A percentile compares a stretch with the other conserved stretches of the same genome.
These are phyloP conservation scores for Sugiyamaella japonica DNA, from an alignment of 1,139 yeast species.

Conservation along the genomic window DNA sequence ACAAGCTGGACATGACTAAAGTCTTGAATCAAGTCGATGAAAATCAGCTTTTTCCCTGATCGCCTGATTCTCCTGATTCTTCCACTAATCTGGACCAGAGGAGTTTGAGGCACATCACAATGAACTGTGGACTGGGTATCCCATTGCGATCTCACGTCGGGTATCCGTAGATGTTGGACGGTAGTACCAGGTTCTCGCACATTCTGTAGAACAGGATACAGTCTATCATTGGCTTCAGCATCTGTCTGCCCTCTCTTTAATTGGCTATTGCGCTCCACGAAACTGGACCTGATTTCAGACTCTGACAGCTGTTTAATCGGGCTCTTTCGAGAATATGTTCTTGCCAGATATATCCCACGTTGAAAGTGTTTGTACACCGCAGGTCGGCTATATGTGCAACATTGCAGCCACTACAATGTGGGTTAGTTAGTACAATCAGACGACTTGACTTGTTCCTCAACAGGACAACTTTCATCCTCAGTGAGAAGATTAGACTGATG, in stretches of 20 bases:
- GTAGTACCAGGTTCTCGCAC: neutral
- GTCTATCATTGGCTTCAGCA: neutral
- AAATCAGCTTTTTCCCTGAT: conserved; percentile 66
- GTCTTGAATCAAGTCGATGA: conserved; percentile 67
- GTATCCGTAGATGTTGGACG: conserved; percentile 25
- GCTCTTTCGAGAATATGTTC: conserved; percentile 5
- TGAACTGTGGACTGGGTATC: conserved; percentile 21
- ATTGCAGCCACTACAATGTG: conserved; percentile 1
- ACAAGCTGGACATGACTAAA: conserved; percentile 57
- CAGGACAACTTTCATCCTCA: conserved; percentile 16
- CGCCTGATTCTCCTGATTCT: conserved; percentile 56
- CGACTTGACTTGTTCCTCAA: neutral
- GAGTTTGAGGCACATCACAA: conserved; percentile 18
- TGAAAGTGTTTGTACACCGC: neutral
- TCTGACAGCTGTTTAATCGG: conserved; percentile 18
- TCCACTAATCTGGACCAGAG: conserved; percentile 50
- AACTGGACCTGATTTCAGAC: conserved; percentile 43
- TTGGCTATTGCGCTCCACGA: conserved; percentile 44
- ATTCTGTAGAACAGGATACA: conserved; percentile 6
- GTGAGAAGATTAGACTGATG: conserved; percentile 27
- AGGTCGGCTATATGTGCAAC: neutral
- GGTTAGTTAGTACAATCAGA: neutral
- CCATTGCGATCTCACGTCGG: conserved; percentile 29
- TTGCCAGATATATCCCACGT: neutral
- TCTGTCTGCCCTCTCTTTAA: conserved; percentile 23